A percentile compares a stretch with the other conserved stretches of the same genome.
Conservation (phyloP, 2,329 filamentous ascomycete species). For the Lachnellula suecica region DNA sequence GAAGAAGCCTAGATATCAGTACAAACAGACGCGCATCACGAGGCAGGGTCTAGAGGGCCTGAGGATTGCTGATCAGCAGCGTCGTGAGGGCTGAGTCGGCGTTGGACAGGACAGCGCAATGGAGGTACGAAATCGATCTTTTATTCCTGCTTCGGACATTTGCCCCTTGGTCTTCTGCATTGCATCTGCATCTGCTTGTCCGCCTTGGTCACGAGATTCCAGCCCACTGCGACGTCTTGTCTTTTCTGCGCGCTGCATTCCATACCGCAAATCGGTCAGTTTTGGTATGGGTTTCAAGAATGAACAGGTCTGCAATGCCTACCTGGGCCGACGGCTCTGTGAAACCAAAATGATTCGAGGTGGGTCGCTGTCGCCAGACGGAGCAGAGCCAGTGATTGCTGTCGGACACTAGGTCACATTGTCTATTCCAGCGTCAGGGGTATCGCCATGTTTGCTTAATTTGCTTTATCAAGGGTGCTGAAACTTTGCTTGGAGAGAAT, state of each 20-base stretch:
- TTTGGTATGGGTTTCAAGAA: neutral
- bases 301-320: neutral
- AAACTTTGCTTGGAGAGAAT: neutral
- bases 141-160: neutral
- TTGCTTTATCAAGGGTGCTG: neutral
- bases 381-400: conserved; percentile 17
- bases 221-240: too few species aligned
- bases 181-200: neutral
- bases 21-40: neutral
- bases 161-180: neutral
- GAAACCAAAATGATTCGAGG: conserved; percentile 21
- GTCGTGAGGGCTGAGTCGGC: neutral
- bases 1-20: neutral
- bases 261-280: neutral
- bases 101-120: conserved; percentile 2
- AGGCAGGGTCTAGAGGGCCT: neutral
- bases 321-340: conserved; percentile 10
- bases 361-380: conserved; percentile 10
- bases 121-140: conserved; percentile 12
- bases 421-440: conserved; percentile 11
- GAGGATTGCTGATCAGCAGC: neutral
- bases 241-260: neutral
- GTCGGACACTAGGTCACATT: conserved; percentile 24
- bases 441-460: conserved; percentile 11
- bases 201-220: neutral